phyloP scores from a whole-genome alignment of 1,139 yeast genomes.

The Saccharomyces uvarum region DNA sequence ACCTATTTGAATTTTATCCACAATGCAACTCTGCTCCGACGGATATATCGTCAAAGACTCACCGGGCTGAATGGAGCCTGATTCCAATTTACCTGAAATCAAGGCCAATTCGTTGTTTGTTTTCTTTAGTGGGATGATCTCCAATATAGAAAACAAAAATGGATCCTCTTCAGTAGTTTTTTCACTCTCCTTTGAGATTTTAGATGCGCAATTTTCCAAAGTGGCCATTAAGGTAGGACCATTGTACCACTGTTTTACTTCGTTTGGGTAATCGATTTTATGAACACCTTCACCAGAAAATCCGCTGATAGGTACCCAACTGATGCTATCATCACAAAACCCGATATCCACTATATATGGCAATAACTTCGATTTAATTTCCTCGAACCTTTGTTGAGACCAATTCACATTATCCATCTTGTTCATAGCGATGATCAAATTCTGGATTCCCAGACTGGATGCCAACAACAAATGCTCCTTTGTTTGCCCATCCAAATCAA shows the following conservation, averaged over 20 bases:
- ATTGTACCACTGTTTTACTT: slow-evolving; percentile 46
- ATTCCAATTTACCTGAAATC: slow-evolving; percentile 63
- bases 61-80: slow-evolving; percentile 73
- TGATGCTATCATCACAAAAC: slow-evolving; percentile 42
- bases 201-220: slow-evolving; percentile 37
- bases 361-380: slow-evolving; percentile 50
- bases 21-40: slow-evolving; percentile 37
- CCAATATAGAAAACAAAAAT: slow-evolving; percentile 38
- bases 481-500: slow-evolving; percentile 82
- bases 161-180: slow-evolving; percentile 28
- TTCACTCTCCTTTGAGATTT: slow-evolving; percentile 26
- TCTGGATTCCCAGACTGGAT: slow-evolving; percentile 70
- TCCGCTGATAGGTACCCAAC: slow-evolving; percentile 82
- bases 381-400: slow-evolving; percentile 56
- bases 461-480: slow-evolving; percentile 88
- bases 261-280: slow-evolving; percentile 27
- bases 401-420: slow-evolving; percentile 77
- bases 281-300: slow-evolving; percentile 76
- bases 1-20: slow-evolving; percentile 36
- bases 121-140: slow-evolving; percentile 29
- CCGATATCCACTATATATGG: slow-evolving; percentile 63
- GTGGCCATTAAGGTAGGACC: slow-evolving; percentile 60
- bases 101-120: slow-evolving; percentile 15
- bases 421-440: slow-evolving; percentile 71
- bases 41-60: slow-evolving; percentile 64